Evolutionary conservation across 345 rosid genomes (phyloP).

Genomic region (Murraya koenigii): DNA sequence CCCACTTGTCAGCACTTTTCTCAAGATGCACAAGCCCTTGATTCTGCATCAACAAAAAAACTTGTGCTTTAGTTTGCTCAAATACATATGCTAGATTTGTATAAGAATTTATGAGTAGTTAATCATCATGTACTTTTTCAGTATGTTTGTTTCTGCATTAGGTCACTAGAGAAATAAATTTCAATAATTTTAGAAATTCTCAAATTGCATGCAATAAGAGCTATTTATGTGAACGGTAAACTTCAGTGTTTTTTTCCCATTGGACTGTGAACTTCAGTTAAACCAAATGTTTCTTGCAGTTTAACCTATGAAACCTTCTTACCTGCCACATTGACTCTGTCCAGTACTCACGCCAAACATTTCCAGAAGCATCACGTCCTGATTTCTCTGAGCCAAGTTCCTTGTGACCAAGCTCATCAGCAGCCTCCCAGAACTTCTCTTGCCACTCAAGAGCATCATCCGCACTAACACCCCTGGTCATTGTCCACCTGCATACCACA

Average conservation of each 20-base stretch:
- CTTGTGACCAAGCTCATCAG: slow-evolving; percentile 83
- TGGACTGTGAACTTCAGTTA: not conserved
- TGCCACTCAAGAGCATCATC: slow-evolving; percentile 86
- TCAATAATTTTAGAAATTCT: not conserved
- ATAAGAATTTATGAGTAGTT: not conserved
- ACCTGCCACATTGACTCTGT: slow-evolving; percentile 91
- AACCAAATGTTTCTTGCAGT: not conserved
- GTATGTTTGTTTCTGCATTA: not conserved
- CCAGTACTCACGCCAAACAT: slow-evolving; percentile 92
- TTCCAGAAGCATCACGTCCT: slow-evolving; percentile 82
- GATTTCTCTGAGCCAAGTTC: slow-evolving; percentile 97
- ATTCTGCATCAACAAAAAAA: slow-evolving; percentile 39
- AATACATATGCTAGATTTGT: not conserved
- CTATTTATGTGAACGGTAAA: not conserved
- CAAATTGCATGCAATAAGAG: not conserved
- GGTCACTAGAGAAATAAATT: not conserved
- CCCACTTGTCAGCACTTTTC: slow-evolving; percentile 98
- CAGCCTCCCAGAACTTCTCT: slow-evolving; percentile 96
- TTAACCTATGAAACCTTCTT: slow-evolving; percentile 18
- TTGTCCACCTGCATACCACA: slow-evolving; percentile 85
- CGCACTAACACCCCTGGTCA: slow-evolving; percentile 81
- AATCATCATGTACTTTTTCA: not conserved
- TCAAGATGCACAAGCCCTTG: slow-evolving; percentile 72
- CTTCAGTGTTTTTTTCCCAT: too few species aligned
- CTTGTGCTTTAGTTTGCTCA: not conserved